Evolutionary conservation across 306 rosid species (phyloP).

Genomic region (Cyamopsis tetragonoloba): DNA sequence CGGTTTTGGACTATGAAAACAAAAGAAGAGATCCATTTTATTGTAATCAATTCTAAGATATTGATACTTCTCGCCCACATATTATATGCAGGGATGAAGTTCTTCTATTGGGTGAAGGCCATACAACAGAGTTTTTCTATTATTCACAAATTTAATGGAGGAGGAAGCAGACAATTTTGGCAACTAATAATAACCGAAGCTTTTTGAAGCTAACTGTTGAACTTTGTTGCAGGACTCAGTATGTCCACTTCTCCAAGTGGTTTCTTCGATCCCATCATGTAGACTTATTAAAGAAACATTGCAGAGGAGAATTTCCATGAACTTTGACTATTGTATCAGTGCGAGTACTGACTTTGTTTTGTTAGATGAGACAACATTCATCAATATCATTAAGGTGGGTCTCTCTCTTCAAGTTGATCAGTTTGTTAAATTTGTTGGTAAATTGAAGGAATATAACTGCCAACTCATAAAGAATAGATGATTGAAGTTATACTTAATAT

Average conservation of each 20-base stretch:
- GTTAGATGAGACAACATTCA: conserved; percentile 65
- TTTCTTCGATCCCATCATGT: conserved; percentile 75
- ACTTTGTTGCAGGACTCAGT: conserved; percentile 94
- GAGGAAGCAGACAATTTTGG: conserved; percentile 87
- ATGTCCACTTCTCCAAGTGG: conserved; percentile 78
- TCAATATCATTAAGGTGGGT: conserved; percentile 72
- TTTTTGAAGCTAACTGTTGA: conserved; percentile 66
- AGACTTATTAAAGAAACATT: conserved; percentile 73
- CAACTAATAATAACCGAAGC: conserved; percentile 48
- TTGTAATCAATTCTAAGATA: conserved; percentile 56
- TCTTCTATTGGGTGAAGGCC: conserved; percentile 86
- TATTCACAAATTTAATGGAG: conserved; percentile 88
- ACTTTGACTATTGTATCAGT: conserved; percentile 91
- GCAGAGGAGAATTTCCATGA: conserved; percentile 72
- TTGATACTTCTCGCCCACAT: conserved; percentile 66
- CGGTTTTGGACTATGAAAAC: conserved; percentile 69
- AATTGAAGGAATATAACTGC: conserved; percentile 17
- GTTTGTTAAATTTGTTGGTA: conserved; percentile 24
- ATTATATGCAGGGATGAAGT: conserved; percentile 97
- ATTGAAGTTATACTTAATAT: not conserved
- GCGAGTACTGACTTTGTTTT: conserved; percentile 67
- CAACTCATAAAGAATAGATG: not conserved
- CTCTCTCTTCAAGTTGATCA: conserved; percentile 24
- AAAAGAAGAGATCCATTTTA: conserved; percentile 65
- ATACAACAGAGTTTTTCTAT: conserved; percentile 76